These are phyloP conservation scores for Stevia rebaudiana DNA, from an alignment of 140 eudicot genomes.

Conservation along the genomic window DNA sequence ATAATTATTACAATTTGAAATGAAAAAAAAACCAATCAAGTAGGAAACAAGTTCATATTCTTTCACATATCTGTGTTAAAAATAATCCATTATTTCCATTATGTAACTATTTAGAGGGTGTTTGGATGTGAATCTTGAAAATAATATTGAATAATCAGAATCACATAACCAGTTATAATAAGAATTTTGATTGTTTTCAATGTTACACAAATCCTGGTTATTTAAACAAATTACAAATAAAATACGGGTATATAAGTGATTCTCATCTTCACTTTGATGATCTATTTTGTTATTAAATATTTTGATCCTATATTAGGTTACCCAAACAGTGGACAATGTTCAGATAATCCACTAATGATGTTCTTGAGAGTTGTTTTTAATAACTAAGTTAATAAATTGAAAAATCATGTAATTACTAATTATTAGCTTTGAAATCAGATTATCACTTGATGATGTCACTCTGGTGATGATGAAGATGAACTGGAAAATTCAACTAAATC, in stretches of 20 bases:
- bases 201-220: background rate
- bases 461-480: constrained; percentile 8
- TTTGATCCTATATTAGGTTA: background rate
- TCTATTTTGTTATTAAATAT: background rate
- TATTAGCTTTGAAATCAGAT: constrained; percentile 15
- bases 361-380: background rate
- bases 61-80: background rate
- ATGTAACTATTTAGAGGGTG: background rate
- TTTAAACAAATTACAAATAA: background rate
- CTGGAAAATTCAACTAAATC: background rate
- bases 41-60: background rate
- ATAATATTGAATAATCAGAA: background rate
- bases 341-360: background rate
- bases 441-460: constrained; percentile 28
- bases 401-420: background rate
- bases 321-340: background rate
- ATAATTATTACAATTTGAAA: constrained; percentile 10
- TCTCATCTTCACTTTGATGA: background rate
- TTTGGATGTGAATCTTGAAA: constrained; percentile 11
- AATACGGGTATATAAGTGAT: background rate
- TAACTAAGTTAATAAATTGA: background rate
- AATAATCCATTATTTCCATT: background rate
- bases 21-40: constrained; percentile 1
- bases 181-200: background rate
- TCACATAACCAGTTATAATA: background rate